Conservation (phyloP, 331 rosid genomes). For the Cydonia oblonga region DNA sequence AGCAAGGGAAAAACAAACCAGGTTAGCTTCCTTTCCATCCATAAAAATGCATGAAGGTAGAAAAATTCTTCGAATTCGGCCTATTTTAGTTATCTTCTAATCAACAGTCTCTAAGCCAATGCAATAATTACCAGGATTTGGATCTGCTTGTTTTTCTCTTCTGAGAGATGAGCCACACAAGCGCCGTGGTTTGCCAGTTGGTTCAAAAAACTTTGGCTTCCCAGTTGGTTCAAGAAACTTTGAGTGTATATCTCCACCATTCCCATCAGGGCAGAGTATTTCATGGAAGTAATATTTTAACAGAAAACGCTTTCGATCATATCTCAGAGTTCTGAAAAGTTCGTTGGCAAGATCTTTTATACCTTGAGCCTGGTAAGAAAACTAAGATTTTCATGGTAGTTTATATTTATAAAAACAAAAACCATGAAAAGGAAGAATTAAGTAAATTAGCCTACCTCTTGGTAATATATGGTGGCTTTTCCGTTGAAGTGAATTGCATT, state of each 20-base stretch:
- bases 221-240: background rate
- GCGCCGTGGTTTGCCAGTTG: background rate
- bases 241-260: background rate
- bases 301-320: slow-evolving; percentile 2
- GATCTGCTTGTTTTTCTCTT: background rate
- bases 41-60: background rate
- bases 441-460: slow-evolving; percentile 29
- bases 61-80: background rate
- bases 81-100: background rate
- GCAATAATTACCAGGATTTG: background rate
- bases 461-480: slow-evolving; percentile 16
- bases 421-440: background rate
- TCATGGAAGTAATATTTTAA: background rate
- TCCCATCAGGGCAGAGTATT: slow-evolving; percentile 2
- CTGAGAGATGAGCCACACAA: background rate
- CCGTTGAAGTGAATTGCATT: slow-evolving; percentile 31
- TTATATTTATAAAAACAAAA: background rate
- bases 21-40: background rate
- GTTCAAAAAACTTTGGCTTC: background rate
- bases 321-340: slow-evolving; percentile 20
- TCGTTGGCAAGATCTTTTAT: slow-evolving; percentile 12
- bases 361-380: slow-evolving; percentile 31
- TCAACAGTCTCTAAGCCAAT: background rate
- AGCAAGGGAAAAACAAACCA: background rate
- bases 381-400: background rate